Conservation (phyloP, 495 filamentous ascomycete genomes). For the Ramalina intermedia region DNA sequence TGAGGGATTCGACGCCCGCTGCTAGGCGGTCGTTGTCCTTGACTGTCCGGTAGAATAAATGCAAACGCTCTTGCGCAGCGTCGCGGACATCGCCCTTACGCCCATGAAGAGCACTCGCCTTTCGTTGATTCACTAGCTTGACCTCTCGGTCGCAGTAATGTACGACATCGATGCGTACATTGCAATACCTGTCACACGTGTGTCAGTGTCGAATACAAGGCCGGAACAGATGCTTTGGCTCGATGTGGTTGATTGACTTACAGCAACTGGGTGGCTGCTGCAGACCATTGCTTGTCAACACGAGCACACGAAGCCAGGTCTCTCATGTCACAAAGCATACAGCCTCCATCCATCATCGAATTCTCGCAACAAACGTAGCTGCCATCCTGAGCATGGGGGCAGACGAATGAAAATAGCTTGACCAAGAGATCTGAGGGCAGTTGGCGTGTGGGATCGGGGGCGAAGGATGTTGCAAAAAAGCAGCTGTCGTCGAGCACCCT, state of each 20-base stretch:
- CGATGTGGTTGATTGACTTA: constrained; percentile 24
- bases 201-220: neutral
- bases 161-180: constrained; percentile 84
- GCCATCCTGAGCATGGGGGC: constrained; percentile 66
- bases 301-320: constrained; percentile 69
- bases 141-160: constrained; percentile 88
- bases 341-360: constrained; percentile 67
- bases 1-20: constrained; percentile 55
- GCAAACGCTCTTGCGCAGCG: constrained; percentile 58
- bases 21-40: constrained; percentile 57
- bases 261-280: constrained; percentile 41
- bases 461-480: neutral
- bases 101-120: constrained; percentile 57
- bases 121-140: constrained; percentile 59
- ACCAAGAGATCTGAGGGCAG: constrained; percentile 52
- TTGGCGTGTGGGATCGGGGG: constrained; percentile 30
- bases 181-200: constrained; percentile 50
- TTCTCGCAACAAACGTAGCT: constrained; percentile 71
- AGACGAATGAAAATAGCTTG: constrained; percentile 65
- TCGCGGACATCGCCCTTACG: constrained; percentile 67
- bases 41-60: constrained; percentile 65
- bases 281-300: constrained; percentile 61
- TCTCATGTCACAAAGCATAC: constrained; percentile 90
- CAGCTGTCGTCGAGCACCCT: too few species aligned
- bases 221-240: neutral